Conservation (phyloP, 2,329 filamentous ascomycete genomes). For the Madurella fahalii region DNA sequence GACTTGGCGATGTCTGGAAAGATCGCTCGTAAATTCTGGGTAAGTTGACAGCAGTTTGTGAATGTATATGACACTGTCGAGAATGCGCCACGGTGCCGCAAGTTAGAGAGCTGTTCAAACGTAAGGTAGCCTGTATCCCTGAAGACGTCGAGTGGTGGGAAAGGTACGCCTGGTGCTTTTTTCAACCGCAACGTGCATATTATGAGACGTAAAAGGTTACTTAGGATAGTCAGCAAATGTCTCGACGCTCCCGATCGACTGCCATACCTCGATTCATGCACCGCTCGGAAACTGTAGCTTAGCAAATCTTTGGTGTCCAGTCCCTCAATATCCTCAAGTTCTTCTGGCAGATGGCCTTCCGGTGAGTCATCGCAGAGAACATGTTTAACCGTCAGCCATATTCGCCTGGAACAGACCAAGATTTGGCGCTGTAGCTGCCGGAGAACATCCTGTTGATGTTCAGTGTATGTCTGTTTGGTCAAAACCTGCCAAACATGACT, state of each 20-base stretch:
- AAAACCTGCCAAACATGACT: slow-evolving; percentile 54
- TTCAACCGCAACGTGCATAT: slow-evolving; percentile 50
- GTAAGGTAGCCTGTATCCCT: slow-evolving; percentile 66
- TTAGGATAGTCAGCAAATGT: slow-evolving; percentile 35
- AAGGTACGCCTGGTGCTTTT: slow-evolving; percentile 40
- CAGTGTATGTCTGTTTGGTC: slow-evolving; percentile 38
- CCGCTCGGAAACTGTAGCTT: slow-evolving; percentile 89
- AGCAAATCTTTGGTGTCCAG: slow-evolving; percentile 82
- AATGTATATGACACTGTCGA: slow-evolving; percentile 91
- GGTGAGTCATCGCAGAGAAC: slow-evolving; percentile 92
- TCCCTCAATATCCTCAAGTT: slow-evolving; percentile 66
- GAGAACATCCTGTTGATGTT: slow-evolving; percentile 35
- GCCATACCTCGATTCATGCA: slow-evolving; percentile 83
- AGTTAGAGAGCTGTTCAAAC: slow-evolving; percentile 74
- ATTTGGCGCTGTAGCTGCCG: slow-evolving; percentile 50
- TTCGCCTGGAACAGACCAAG: slow-evolving; percentile 56
- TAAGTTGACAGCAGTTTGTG: slow-evolving; percentile 67
- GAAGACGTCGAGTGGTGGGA: slow-evolving; percentile 53
- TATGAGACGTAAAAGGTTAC: slow-evolving; percentile 66
- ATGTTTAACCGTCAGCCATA: slow-evolving; percentile 72
- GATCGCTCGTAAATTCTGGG: slow-evolving; percentile 43
- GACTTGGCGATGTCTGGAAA: slow-evolving; percentile 28
- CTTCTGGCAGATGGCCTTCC: slow-evolving; percentile 77
- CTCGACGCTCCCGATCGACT: not conserved
- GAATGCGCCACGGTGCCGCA: slow-evolving; percentile 89